Evolutionary conservation across 148 eudicot species (phyloP).

Genomic region (Heliosperma pusillum): DNA sequence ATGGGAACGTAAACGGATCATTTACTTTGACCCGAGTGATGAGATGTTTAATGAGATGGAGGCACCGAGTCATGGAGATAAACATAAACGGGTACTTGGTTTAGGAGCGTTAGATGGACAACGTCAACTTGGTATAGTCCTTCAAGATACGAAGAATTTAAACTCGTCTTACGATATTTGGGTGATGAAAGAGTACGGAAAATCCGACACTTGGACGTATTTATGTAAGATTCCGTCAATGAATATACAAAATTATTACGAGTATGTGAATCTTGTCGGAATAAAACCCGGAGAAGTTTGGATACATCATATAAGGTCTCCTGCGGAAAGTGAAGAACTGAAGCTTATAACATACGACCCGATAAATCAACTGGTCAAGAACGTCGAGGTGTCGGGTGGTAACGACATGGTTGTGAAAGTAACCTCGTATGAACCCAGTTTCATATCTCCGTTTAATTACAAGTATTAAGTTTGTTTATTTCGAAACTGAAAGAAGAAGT

Average conservation of each 20-base stretch:
- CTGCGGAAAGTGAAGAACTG: background rate
- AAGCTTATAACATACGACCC: background rate
- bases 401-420: background rate
- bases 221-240: background rate
- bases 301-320: background rate
- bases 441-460: background rate
- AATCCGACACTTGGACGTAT: background rate
- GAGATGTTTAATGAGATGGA: background rate
- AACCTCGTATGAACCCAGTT: slow-evolving; percentile 5
- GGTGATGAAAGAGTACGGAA: slow-evolving; percentile 5
- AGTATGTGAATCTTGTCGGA: background rate
- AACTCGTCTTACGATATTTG: background rate
- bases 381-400: background rate
- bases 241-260: background rate
- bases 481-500: no score
- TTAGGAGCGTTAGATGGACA: background rate
- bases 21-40: background rate
- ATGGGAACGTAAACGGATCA: background rate
- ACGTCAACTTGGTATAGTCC: slow-evolving; percentile 2
- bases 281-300: background rate
- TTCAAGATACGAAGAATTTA: background rate
- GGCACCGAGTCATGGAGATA: background rate
- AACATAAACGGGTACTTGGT: background rate
- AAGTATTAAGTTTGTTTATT: background rate
- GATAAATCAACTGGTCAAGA: background rate